These are phyloP conservation scores for Panicum hallii DNA, from an alignment of 202 grass and related monocot species.

Conservation along the genomic window DNA sequence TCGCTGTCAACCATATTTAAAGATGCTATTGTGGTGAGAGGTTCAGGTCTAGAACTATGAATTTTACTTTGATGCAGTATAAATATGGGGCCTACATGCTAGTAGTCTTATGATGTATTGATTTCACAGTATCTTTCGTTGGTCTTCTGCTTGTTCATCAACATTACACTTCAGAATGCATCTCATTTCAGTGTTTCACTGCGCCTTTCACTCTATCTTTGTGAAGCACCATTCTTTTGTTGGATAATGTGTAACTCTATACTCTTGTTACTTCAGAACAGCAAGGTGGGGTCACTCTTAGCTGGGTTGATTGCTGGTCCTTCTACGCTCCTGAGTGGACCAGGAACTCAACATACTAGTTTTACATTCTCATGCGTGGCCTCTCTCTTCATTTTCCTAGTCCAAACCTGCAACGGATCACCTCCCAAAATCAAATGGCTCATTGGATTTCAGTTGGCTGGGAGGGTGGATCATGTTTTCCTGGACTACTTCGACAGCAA, in stretches of 20 bases:
- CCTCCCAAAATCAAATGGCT: too few species aligned
- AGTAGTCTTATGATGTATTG: not conserved
- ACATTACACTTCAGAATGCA: not conserved
- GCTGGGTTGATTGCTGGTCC: slow-evolving; percentile 88
- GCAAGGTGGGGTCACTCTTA: slow-evolving; percentile 85
- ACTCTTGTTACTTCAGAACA: slow-evolving; percentile 79
- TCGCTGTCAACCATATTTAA: not conserved
- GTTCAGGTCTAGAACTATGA: not conserved
- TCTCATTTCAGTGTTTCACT: not conserved
- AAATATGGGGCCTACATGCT: not conserved
- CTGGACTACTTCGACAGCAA: too few species aligned
- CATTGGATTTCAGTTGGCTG: too few species aligned
- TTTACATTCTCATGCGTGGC: slow-evolving; percentile 94
- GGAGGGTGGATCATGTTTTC: too few species aligned
- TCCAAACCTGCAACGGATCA: too few species aligned
- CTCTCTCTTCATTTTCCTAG: too few species aligned
- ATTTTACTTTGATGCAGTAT: not conserved
- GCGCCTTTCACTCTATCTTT: not conserved
- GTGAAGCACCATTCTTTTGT: not conserved
- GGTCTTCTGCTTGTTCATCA: not conserved
- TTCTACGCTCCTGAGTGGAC: slow-evolving; percentile 90
- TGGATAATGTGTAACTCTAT: slow-evolving; percentile 21
- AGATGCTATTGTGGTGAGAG: not conserved
- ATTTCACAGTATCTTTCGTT: not conserved
- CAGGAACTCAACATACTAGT: slow-evolving; percentile 91